Evolutionary conservation across 495 filamentous ascomycete genomes (phyloP), one percentile per base, ranked within the genome.

Genomic region (Tuber borchii): DNA sequence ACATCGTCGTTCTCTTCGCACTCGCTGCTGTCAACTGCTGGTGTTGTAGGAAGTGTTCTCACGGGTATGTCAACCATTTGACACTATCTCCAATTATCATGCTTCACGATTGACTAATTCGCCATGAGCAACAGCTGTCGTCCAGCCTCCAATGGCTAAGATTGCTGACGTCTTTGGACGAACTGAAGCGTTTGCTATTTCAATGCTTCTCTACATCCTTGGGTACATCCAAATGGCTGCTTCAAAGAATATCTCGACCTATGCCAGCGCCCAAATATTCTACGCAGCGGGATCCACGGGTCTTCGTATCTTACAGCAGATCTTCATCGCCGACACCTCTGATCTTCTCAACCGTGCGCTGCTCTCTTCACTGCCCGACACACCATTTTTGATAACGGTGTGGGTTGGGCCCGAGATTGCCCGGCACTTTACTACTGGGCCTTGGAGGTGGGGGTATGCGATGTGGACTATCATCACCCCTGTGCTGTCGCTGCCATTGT

Each of bases 271-370:
- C 20, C 89, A 91, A 71, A 89, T 92, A 34, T 91, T 92, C 76
- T 90, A 91, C 70, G 88, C 89, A 1, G 89, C 88, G n/a, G 91
- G 91, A 20, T 87, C 86, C 17, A 91, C 88, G 0, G 90, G 90
- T 7, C 83, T 93, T 48, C 87, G 89, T 48, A 90, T 92, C 71
- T 82, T 92, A 43, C 87, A 90, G 71, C 88, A 92, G 79, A 89
- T 93, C 45, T 92, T 93, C 78, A 88, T 93, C 72, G 91, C 91
- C 16, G 91, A 93, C 80, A 93, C 90, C 46, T 90, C 87, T 72
- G 86, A 89, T 71, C 82, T 93, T 26, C 83, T 90, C 65, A 92
- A 92, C 75, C 88, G 91, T 78, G 89, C 88, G 20, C 83, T 93
- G 22, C 84, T 89, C 46, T 87, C 88, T 1, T 85, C 87, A 19